Percentiles rank a stretch among this genome's conserved stretches.
These are phyloP conservation scores for Schizopora paradoxa DNA, from an alignment of 1,284 basidiomycete species.

Conservation along the genomic window DNA sequence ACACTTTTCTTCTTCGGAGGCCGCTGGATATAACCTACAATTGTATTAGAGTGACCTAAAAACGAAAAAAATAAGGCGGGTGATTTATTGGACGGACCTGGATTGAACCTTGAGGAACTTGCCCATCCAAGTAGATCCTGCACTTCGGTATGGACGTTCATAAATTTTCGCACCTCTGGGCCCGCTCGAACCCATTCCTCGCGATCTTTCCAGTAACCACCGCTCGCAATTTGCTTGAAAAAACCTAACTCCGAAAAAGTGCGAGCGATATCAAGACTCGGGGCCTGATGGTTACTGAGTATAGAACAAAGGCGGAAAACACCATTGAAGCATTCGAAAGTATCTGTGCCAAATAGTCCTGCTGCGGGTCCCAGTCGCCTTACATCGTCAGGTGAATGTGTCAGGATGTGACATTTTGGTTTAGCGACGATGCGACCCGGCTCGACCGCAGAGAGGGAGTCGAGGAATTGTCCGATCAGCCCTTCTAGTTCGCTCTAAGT, in stretches of 20 bases:
- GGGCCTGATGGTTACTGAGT: constrained; percentile 33
- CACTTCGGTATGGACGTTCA: not conserved
- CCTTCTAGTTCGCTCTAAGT: no score
- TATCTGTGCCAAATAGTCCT: constrained; percentile 30
- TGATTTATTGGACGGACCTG: not conserved
- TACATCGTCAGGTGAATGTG: constrained; percentile 31
- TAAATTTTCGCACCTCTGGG: not conserved
- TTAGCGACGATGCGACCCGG: constrained; percentile 31
- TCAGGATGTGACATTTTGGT: constrained; percentile 33
- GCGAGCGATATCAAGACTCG: constrained; percentile 34
- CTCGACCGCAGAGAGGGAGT: constrained; percentile 26
- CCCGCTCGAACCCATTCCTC: not conserved
- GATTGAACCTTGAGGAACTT: not conserved
- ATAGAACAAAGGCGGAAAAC: constrained; percentile 32
- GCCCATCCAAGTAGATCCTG: not conserved
- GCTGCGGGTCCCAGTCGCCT: constrained; percentile 31
- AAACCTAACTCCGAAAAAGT: constrained; percentile 26
- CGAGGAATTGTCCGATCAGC: no score
- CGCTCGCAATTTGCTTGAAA: constrained; percentile 25
- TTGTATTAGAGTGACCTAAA: not conserved
- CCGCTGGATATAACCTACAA: not conserved
- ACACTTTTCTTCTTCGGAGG: not conserved
- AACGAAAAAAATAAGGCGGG: not conserved
- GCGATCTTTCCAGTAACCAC: not conserved
- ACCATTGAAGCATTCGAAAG: constrained; percentile 33